These are phyloP conservation scores for Aegilops tauschii DNA, from an alignment of 176 grass and related monocot genomes.

Conservation along the genomic window DNA sequence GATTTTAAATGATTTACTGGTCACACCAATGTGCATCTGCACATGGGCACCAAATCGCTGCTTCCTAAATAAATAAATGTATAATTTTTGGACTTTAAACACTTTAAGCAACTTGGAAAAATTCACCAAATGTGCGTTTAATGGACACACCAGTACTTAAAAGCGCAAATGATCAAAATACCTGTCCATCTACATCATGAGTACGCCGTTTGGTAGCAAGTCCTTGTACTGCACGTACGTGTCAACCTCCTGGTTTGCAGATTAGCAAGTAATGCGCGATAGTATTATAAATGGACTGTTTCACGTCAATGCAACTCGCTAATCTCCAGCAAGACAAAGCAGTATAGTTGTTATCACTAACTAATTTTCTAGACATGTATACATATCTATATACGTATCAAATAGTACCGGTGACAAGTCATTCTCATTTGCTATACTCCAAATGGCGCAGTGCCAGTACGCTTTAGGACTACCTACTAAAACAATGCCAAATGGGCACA, in stretches of 20 bases:
- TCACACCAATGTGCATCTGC: too few species aligned
- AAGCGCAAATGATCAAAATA: background rate
- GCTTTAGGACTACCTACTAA: background rate
- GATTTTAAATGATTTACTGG: too few species aligned
- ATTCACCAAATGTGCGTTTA: too few species aligned
- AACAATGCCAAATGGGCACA: background rate
- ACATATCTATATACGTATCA: background rate
- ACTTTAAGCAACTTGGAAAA: too few species aligned
- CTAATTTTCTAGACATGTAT: background rate
- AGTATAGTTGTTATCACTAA: background rate
- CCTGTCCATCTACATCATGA: background rate
- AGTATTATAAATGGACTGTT: conserved; percentile 25
- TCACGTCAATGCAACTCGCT: conserved; percentile 22
- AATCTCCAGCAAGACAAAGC: conserved; percentile 23
- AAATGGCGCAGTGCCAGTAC: background rate
- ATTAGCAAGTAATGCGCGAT: conserved; percentile 18
- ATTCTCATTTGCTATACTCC: background rate
- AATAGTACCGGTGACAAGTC: background rate
- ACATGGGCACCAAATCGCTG: too few species aligned
- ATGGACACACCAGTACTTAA: background rate
- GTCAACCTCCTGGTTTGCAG: conserved; percentile 10
- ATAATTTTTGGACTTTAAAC: too few species aligned
- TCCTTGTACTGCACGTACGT: conserved; percentile 35
- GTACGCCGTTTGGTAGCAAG: conserved; percentile 32
- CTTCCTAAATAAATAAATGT: too few species aligned